phyloP scores from a whole-genome alignment of 2,329 filamentous ascomycete species.

The Ceratocystis albifundus region DNA sequence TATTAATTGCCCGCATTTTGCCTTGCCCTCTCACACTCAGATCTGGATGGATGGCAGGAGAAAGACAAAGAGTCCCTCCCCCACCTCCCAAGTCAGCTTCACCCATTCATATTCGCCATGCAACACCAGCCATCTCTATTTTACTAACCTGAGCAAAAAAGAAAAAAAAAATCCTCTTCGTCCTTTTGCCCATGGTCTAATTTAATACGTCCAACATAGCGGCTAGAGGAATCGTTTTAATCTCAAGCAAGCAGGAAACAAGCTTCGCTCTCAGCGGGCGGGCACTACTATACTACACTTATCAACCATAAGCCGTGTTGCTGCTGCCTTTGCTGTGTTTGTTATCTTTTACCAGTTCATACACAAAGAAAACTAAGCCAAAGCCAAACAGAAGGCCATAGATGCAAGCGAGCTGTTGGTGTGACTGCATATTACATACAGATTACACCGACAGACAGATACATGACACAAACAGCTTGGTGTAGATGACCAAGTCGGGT shows the following conservation, averaged over 20 bases:
- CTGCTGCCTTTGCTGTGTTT: too few relatives aligned
- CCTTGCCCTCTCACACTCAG: not conserved
- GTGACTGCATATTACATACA: not conserved
- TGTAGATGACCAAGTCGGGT: not conserved
- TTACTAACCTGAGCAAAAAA: not conserved
- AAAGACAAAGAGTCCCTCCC: not conserved
- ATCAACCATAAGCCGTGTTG: too few relatives aligned
- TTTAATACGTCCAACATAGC: too few relatives aligned
- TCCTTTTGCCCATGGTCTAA: too few relatives aligned
- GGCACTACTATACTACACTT: too few relatives aligned
- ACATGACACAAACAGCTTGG: not conserved
- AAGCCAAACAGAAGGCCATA: not conserved
- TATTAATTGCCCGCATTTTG: not conserved
- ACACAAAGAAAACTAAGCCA: too few relatives aligned
- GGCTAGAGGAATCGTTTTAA: too few relatives aligned
- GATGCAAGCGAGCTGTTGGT: not conserved
- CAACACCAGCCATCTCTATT: conserved; percentile 6
- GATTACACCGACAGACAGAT: not conserved
- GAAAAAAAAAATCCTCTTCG: not conserved
- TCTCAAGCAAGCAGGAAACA: too few relatives aligned
- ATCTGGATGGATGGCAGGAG: not conserved
- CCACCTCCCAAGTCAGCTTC: too few relatives aligned
- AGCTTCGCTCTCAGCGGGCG: too few relatives aligned
- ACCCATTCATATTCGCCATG: not conserved
- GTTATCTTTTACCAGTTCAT: not conserved